Percentiles rank a stretch among this genome's conserved stretches.
These are phyloP conservation scores for Cladosporium sp. DNA, from an alignment of 2,329 filamentous ascomycete species.

Conservation along the genomic window DNA sequence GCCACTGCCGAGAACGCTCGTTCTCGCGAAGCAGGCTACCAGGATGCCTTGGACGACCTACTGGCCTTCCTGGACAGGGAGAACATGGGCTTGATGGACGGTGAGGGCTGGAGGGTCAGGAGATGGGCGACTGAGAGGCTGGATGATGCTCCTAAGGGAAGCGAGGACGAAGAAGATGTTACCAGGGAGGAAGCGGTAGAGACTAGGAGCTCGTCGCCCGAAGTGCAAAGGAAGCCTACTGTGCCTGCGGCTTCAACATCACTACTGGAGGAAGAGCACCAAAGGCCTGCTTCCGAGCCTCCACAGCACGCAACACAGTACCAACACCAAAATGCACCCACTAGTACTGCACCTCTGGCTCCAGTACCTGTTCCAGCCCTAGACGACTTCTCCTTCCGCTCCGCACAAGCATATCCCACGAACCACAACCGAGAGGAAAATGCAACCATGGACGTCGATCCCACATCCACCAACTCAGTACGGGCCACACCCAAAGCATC, in stretches of 20 bases:
- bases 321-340: constrained; percentile 18
- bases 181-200: constrained; percentile 52
- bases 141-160: constrained; percentile 60
- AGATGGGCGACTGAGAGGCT: constrained; percentile 71
- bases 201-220: constrained; percentile 45
- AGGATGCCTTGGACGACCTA: constrained; percentile 90
- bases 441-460: constrained; percentile 59
- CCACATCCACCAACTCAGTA: constrained; percentile 16
- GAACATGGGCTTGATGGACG: constrained; percentile 74
- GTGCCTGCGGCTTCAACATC: constrained; percentile 28
- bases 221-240: constrained; percentile 32
- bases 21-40: constrained; percentile 80
- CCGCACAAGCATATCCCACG: constrained; percentile 61
- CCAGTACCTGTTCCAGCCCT: constrained; percentile 52
- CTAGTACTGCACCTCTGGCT: not conserved
- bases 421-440: constrained; percentile 55
- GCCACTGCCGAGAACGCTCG: constrained; percentile 76
- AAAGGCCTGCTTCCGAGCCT: constrained; percentile 24
- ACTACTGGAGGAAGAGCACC: constrained; percentile 27
- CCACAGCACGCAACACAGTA: constrained; percentile 21
- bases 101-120: constrained; percentile 69
- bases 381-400: constrained; percentile 70
- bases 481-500: constrained; percentile 17
- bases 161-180: constrained; percentile 69
- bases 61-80: constrained; percentile 82